Evolutionary conservation across 2,329 filamentous ascomycete species (phyloP), one percentile per base, ranked within the genome.

Genomic region (Ophiostoma sp.): DNA sequence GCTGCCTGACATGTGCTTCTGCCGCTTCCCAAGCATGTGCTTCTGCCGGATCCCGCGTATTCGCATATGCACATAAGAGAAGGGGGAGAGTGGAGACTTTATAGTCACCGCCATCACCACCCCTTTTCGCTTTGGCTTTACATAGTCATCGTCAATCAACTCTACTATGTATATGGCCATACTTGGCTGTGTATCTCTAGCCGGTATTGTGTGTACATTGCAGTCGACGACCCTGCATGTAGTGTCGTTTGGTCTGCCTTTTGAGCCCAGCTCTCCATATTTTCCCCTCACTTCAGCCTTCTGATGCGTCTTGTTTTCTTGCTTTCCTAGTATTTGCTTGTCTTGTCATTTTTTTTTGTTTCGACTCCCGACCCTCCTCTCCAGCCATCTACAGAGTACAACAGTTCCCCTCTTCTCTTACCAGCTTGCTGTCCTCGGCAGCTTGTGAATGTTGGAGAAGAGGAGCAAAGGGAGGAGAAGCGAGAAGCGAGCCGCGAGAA

Each of bases 21-120:
- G 64, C 64, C 39, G 15, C 13, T 41, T 2, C 27, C 27, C 15
- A 3, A 15, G 39, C 64, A 41, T 41, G 33, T 65, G 33, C 57
- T 64, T 64, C 60, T 65, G 62, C 62, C 62, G 62, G 35, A n/a
- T n/a, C 60, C 62, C 35, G 60, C 60, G 62, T 65, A 65, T 65
- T 65, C 35, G 35, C 62, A 65, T 65, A 65, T 65, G 17, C 20
- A 65, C 31, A 35, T 64, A 64, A 35, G 33, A n/a, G 62, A 39
- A 20, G n/a, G 35, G 35, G 20, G 15, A 65, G 7, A 64, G 62
- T 65, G 62, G 62, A 23, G 35, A 39, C 62, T 2, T n/a, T 23
- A 60, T 15, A 23, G 31, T 35, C 57, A 64, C 57, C 57, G 27
- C 57, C 57, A 62, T 64, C 57, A 20, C 57, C 57, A 20, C 57